Evolutionary conservation across 495 filamentous ascomycete species (phyloP).

Genomic region (Apodospora peruviana): DNA sequence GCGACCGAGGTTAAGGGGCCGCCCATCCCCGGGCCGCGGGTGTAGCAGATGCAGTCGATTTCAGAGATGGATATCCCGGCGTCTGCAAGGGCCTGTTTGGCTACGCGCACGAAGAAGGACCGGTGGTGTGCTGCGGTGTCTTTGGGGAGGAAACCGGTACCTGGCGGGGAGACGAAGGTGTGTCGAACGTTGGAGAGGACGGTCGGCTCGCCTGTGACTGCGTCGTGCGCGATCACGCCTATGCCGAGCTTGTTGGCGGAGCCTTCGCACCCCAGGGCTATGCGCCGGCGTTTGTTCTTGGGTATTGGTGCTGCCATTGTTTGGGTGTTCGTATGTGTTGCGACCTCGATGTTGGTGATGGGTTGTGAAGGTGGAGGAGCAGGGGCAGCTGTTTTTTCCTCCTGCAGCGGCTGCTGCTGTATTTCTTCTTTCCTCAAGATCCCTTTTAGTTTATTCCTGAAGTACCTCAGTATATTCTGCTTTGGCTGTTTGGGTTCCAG

Average conservation of each 20-base stretch:
- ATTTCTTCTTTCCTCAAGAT: not conserved
- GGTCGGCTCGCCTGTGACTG: conserved; percentile 48
- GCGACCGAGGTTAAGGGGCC: conserved; percentile 88
- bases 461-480: too few relatives aligned
- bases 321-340: not conserved
- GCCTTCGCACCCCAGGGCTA: conserved; percentile 91
- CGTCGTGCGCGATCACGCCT: conserved; percentile 80
- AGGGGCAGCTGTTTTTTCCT: not conserved
- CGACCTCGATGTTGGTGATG: not conserved
- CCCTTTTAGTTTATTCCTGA: not conserved
- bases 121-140: conserved; percentile 93
- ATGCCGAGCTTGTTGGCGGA: conserved; percentile 97
- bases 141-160: conserved; percentile 92
- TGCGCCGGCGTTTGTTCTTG: conserved; percentile 32
- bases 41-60: conserved; percentile 91
- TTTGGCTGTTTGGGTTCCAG: too few relatives aligned
- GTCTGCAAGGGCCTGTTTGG: conserved; percentile 68
- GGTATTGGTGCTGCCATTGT: not conserved
- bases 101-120: conserved; percentile 70
- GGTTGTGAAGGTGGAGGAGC: not conserved
- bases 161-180: conserved; percentile 87
- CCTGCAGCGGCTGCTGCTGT: not conserved
- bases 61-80: conserved; percentile 57
- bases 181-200: conserved; percentile 93
- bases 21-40: conserved; percentile 93